These are phyloP conservation scores for Podaxis carcinomalis DNA, from an alignment of 768 basidiomycete species.

Conservation along the genomic window DNA sequence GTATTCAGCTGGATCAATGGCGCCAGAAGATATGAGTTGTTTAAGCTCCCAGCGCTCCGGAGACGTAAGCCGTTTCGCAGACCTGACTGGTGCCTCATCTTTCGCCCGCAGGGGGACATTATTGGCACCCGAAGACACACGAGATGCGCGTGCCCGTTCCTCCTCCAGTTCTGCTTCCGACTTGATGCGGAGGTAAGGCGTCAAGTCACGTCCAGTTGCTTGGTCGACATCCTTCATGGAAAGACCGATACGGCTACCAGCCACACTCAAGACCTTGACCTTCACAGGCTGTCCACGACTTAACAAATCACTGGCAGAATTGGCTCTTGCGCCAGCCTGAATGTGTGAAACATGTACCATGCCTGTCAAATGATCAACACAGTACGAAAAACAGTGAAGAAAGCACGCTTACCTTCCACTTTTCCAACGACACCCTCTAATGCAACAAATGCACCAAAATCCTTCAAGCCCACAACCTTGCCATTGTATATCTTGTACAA, in stretches of 20 bases:
- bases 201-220: constrained; percentile 80
- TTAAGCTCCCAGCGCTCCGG: constrained; percentile 99
- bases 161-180: constrained; percentile 93
- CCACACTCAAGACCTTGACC: constrained; percentile 94
- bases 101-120: constrained; percentile 69
- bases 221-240: constrained; percentile 99
- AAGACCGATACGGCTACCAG: constrained; percentile 74
- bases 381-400: neutral
- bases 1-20: constrained; percentile 88
- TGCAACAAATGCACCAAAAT: constrained; percentile 93
- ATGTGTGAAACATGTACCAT: constrained; percentile 97
- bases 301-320: constrained; percentile 83
- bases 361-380: constrained; percentile 43
- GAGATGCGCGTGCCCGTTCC: constrained; percentile 58
- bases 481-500: constrained; percentile 95
- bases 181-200: constrained; percentile 91
- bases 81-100: constrained; percentile 55
- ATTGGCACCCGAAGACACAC: constrained; percentile 78
- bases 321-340: constrained; percentile 78
- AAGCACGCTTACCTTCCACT: constrained; percentile 69
- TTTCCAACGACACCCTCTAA: constrained; percentile 85
- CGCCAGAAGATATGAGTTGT: constrained; percentile 95
- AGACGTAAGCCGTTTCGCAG: constrained; percentile 87
- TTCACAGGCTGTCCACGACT: constrained; percentile 83
- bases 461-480: constrained; percentile 79